Base-by-base conservation (phyloP, 1,284 basidiomycete species). In the Trametes hirsuta region DNA sequence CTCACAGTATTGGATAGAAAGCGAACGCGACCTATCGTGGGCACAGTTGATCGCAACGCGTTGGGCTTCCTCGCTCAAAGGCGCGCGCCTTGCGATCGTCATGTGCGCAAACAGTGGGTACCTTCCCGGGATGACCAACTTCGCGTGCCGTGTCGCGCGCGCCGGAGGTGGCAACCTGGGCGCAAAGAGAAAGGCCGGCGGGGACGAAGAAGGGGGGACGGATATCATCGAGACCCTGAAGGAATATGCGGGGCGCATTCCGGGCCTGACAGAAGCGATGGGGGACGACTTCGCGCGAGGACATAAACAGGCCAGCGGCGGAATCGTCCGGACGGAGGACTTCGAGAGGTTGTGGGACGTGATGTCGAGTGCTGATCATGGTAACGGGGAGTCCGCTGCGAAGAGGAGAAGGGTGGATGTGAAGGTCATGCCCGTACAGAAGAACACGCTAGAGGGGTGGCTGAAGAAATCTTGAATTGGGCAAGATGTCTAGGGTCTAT, bases 31-130 rank as follows among this genome's bases (percentile, higher is more conserved):
- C 10, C 5, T n/a, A 21, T 10, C 21, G 15, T 21, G 39, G 9
- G n/a, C 14, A 12, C 42, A 68, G 66, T 58, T 73, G 15, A 71
- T 75, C 47, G 74, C 74, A 21, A 74, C 72, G 2, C 71, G 72
- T 15, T 75, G 74, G 74, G 64, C 73, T 15, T 67, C 68, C 5
- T 67, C 69, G 34, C 71, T 75, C 50, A 71, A 70, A 48, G 69
- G 71, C 14, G 53, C 65, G n/a, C 68, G 69, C 39, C 64, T 75
- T n/a, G 66, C 72, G 61, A 59, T 74, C 22, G 71, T 75, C 37
- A 75, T 75, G 68, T 73, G 69, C 45, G 72, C 72, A 18, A 75
- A 75, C 54, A 63, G 65, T 42, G 70, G 69, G 1, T 74, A 75
- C 55, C 60, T 61, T n/a, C 65, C 69, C 4, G 70, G 68, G n/a